Conservation (phyloP, 2,329 filamentous ascomycete species). For the Alternaria sp. region DNA sequence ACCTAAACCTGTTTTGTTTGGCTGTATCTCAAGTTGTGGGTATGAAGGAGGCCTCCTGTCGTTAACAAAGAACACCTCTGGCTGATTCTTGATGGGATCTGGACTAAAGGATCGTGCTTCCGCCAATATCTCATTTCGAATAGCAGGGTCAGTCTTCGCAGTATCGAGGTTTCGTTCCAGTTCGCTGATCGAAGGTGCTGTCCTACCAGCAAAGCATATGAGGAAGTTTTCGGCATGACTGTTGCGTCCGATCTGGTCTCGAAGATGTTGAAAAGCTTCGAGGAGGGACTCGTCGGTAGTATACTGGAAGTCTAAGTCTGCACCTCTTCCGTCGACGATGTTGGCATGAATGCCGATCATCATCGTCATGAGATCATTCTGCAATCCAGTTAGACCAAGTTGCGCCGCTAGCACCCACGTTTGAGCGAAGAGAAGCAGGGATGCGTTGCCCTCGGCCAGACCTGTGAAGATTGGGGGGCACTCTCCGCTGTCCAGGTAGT, state of each 20-base stretch:
- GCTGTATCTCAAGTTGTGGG: too few species aligned
- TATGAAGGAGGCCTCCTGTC: too few species aligned
- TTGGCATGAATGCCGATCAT: slow-evolving; percentile 8
- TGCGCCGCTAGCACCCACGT: slow-evolving; percentile 18
- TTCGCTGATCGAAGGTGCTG: background rate
- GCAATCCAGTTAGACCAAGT: slow-evolving; percentile 7
- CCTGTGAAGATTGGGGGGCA: background rate
- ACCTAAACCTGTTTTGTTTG: too few species aligned
- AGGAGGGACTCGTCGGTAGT: background rate
- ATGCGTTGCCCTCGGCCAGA: background rate
- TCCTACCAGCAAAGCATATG: slow-evolving; percentile 12
- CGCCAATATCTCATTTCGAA: too few species aligned
- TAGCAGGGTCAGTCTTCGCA: too few species aligned
- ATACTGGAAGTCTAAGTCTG: too few species aligned
- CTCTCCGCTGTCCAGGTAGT: too few species aligned
- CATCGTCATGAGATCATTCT: slow-evolving; percentile 10
- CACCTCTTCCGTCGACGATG: too few species aligned
- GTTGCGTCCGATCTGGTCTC: background rate
- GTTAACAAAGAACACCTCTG: too few species aligned
- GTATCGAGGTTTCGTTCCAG: background rate
- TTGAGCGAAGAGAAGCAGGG: slow-evolving; percentile 15
- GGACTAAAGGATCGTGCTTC: too few species aligned
- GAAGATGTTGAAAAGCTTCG: background rate
- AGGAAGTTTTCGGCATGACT: slow-evolving; percentile 20
- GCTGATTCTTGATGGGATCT: too few species aligned